A percentile compares a stretch with the other conserved stretches of the same genome.
Conservation (phyloP, 1,139 yeast genomes). For the Yamadazyma pseudoaaseri region DNA sequence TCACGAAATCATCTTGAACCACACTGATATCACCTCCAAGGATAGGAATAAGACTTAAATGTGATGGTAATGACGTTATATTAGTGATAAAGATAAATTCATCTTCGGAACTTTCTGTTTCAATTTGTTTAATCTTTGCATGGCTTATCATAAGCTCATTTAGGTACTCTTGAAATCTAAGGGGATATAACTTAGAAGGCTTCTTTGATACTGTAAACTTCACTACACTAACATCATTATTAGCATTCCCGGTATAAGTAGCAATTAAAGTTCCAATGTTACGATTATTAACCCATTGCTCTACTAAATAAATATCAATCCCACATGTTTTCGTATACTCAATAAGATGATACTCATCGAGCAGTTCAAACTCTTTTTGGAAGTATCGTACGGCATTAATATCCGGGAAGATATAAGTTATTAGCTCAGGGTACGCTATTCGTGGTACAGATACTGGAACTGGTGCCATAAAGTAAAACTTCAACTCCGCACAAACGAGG, state of each 20-base stretch:
- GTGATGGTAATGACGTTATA: slow-evolving; percentile 75
- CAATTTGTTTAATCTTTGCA: slow-evolving; percentile 46
- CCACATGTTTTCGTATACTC: slow-evolving; percentile 57
- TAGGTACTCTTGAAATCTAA: slow-evolving; percentile 56
- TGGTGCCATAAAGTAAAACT: neutral
- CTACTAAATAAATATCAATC: slow-evolving; percentile 85
- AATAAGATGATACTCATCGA: slow-evolving; percentile 35
- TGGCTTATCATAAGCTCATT: slow-evolving; percentile 62
- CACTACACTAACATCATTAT: slow-evolving; percentile 60
- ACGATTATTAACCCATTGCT: slow-evolving; percentile 87
- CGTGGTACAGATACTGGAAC: neutral
- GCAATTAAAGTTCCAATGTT: slow-evolving; percentile 67
- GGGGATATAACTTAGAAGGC: slow-evolving; percentile 58
- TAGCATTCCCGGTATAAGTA: slow-evolving; percentile 78
- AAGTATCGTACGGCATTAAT: slow-evolving; percentile 51
- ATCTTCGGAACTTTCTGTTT: slow-evolving; percentile 14
- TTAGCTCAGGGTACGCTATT: slow-evolving; percentile 17
- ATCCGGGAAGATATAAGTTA: slow-evolving; percentile 50
- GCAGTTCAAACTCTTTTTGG: slow-evolving; percentile 37
- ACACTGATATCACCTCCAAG: slow-evolving; percentile 59
- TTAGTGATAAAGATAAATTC: slow-evolving; percentile 74
- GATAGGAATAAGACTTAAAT: slow-evolving; percentile 67
- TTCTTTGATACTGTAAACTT: slow-evolving; percentile 58
- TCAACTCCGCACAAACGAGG: neutral
- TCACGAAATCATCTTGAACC: slow-evolving; percentile 57